A percentile compares a stretch with the other conserved stretches of the same genome.
These are phyloP conservation scores for Epicoccum nigrum DNA, from an alignment of 2,329 filamentous ascomycete species.

Conservation along the genomic window DNA sequence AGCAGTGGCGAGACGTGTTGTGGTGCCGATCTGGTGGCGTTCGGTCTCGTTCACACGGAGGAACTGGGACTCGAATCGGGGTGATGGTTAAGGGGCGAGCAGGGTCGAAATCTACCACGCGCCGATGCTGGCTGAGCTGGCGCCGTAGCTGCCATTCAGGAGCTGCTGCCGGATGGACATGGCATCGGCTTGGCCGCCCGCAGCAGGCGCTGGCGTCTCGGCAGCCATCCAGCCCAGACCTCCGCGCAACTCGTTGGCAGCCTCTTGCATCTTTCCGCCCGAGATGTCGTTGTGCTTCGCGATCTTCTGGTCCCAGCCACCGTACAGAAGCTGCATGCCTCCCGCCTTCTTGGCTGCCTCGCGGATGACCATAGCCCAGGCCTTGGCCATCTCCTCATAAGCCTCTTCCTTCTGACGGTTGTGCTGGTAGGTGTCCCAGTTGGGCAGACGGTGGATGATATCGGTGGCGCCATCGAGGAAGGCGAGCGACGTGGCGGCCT, in stretches of 20 bases:
- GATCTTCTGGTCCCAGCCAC: conserved; percentile 89
- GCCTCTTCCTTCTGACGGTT: conserved; percentile 93
- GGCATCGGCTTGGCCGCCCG: conserved; percentile 34
- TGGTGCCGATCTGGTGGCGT: background rate
- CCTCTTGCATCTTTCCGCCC: conserved; percentile 78
- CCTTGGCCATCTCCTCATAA: conserved; percentile 93
- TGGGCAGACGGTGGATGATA: conserved; percentile 84
- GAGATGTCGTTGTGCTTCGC: conserved; percentile 87
- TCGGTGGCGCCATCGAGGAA: conserved; percentile 91
- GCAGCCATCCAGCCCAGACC: conserved; percentile 80
- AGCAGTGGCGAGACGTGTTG: background rate
- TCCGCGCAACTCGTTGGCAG: conserved; percentile 75
- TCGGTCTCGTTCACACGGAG: too few relatives aligned
- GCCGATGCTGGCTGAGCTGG: conserved; percentile 62
- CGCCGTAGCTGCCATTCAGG: conserved; percentile 62
- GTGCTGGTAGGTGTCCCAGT: conserved; percentile 88
- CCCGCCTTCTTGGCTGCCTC: conserved; percentile 91
- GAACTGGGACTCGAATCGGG: background rate
- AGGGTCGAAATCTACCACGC: conserved; percentile 54
- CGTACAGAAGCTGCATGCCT: conserved; percentile 83
- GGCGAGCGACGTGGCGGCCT: conserved; percentile 80
- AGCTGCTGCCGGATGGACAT: conserved; percentile 55
- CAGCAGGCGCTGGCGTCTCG: conserved; percentile 26
- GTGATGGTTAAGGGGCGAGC: background rate
- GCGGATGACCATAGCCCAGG: conserved; percentile 89